Percentiles rank a stretch among this genome's conserved stretches.
Evolutionary conservation across 148 eudicot species (phyloP).

Genomic region (Rhododendron griersonianum): DNA sequence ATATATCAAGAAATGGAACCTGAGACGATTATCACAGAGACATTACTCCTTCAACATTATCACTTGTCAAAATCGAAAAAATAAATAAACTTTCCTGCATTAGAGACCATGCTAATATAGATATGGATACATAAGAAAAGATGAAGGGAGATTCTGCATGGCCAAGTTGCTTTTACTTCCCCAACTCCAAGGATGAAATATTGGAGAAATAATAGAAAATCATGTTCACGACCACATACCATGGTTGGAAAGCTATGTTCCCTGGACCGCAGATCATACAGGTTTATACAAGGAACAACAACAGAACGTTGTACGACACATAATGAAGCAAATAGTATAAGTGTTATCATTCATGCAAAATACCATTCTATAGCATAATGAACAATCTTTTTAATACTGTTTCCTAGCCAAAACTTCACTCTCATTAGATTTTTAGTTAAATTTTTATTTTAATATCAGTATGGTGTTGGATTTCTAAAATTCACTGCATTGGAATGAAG

Average conservation of each 20-base stretch:
- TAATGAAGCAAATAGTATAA: background rate
- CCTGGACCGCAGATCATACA: background rate
- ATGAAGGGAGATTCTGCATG: background rate
- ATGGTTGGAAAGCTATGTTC: background rate
- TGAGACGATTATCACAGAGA: constrained; percentile 23
- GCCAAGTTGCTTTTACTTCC: background rate
- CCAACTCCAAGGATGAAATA: background rate
- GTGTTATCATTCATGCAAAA: background rate
- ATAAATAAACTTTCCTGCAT: background rate
- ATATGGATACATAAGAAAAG: no score
- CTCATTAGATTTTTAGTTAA: background rate
- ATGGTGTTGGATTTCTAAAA: background rate
- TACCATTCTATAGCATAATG: background rate
- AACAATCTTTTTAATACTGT: background rate
- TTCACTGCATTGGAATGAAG: background rate
- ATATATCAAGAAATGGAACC: constrained; percentile 94
- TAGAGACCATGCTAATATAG: background rate
- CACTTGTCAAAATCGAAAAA: background rate
- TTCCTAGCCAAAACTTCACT: background rate
- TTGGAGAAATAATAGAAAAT: background rate
- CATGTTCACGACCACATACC: background rate
- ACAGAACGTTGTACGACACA: background rate
- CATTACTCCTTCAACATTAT: constrained; percentile 8
- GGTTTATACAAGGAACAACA: background rate
- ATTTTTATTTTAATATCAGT: background rate